Evolutionary conservation across 2,329 filamentous ascomycete genomes (phyloP).

Genomic region (Fusarium sp.): DNA sequence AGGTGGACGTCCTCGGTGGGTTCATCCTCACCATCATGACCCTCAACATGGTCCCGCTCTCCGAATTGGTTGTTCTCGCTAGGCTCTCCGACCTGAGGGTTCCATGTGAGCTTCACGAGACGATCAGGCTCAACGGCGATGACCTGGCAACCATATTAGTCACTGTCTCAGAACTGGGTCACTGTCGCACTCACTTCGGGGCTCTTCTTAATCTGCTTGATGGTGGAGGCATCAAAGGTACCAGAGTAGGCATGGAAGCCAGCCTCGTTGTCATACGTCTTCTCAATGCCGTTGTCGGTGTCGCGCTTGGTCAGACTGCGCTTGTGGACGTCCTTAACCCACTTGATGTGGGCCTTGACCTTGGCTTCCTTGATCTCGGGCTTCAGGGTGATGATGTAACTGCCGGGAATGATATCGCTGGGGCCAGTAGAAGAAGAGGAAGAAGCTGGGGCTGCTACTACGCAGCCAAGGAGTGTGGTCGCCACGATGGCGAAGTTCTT

Average conservation of each 20-base stretch:
- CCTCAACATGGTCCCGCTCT: neutral
- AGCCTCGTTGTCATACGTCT: conserved; percentile 44
- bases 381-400: conserved; percentile 74
- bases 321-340: conserved; percentile 64
- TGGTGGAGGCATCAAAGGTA: conserved; percentile 54
- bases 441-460: conserved; percentile 32
- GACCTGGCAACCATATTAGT: conserved; percentile 39
- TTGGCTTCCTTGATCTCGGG: conserved; percentile 56
- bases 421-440: conserved; percentile 20
- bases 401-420: conserved; percentile 49
- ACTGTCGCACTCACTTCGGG: conserved; percentile 52
- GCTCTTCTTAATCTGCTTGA: conserved; percentile 56
- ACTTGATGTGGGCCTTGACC: conserved; percentile 61
- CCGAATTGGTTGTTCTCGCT: neutral
- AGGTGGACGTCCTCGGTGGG: conserved; percentile 6
- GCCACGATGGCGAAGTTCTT: conserved; percentile 41
- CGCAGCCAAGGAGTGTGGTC: conserved; percentile 39
- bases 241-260: conserved; percentile 58
- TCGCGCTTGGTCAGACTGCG: conserved; percentile 64
- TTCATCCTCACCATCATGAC: neutral
- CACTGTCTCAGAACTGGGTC: too few species aligned
- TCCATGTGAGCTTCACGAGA: conserved; percentile 41
- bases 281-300: conserved; percentile 50
- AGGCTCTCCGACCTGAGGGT: conserved; percentile 17
- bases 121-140: conserved; percentile 46